Conservation (phyloP, 495 filamentous ascomycete genomes). For the Aspergillus campestris region DNA sequence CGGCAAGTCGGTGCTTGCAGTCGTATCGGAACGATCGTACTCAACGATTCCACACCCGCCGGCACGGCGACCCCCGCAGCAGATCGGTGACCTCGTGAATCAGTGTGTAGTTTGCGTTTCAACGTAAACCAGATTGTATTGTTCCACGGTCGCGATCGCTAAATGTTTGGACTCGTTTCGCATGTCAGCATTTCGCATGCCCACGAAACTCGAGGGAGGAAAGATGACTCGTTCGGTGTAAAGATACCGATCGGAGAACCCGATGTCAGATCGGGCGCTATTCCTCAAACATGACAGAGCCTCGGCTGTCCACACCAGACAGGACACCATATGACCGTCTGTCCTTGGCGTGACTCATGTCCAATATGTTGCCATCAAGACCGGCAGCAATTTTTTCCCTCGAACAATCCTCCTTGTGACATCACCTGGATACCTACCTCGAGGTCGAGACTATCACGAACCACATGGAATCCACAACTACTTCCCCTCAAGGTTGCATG, state of each 20-base stretch:
- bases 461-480: too few relatives aligned
- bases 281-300: too few relatives aligned
- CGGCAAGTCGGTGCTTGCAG: slow-evolving; percentile 15
- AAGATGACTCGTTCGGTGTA: too few relatives aligned
- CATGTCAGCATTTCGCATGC: too few relatives aligned
- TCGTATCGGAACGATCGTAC: slow-evolving; percentile 12
- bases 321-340: background rate
- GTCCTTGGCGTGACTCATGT: slow-evolving; percentile 2
- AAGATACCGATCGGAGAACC: too few relatives aligned
- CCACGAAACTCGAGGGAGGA: too few relatives aligned
- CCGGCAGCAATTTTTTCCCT: too few relatives aligned
- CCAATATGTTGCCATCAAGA: background rate
- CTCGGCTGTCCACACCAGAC: background rate
- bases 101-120: background rate
- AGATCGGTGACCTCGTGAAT: slow-evolving; percentile 19
- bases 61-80: slow-evolving; percentile 13
- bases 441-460: too few relatives aligned
- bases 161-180: too few relatives aligned
- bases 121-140: slow-evolving; percentile 3
- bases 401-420: too few relatives aligned
- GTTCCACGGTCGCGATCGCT: slow-evolving; percentile 1
- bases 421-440: too few relatives aligned
- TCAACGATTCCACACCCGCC: slow-evolving; percentile 15
- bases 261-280: too few relatives aligned
- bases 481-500: background rate